Conservation (phyloP, 2,329 filamentous ascomycete species). For the Colletotrichum spaethianum region DNA sequence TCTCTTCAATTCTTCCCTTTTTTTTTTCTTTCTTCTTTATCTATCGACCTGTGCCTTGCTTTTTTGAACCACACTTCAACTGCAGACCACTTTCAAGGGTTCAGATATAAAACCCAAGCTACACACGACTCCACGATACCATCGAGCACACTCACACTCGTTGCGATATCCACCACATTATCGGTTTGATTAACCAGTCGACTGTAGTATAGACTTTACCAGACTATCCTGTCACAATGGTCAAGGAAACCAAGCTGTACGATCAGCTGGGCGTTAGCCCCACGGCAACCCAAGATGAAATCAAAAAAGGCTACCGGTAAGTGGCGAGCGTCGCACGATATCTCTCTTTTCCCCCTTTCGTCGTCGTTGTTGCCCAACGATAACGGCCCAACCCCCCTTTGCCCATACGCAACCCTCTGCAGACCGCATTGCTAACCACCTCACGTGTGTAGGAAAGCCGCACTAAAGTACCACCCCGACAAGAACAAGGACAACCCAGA, state of each 20-base stretch:
- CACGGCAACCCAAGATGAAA: constrained; percentile 89
- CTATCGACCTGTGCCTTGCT: constrained; percentile 8
- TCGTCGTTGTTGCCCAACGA: constrained; percentile 22
- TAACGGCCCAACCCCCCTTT: constrained; percentile 10
- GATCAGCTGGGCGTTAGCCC: constrained; percentile 86
- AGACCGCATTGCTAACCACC: constrained; percentile 52
- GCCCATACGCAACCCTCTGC: neutral
- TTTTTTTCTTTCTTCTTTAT: neutral
- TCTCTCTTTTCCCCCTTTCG: constrained; percentile 5
- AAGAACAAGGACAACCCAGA: constrained; percentile 95
- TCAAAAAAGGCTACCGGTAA: constrained; percentile 96
- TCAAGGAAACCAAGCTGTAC: constrained; percentile 96
- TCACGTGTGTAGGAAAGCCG: constrained; percentile 76
- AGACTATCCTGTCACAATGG: constrained; percentile 73
- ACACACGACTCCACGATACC: neutral
- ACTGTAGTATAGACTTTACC: constrained; percentile 11
- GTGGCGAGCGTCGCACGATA: constrained; percentile 46
- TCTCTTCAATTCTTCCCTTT: constrained; percentile 27
- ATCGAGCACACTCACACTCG: constrained; percentile 10
- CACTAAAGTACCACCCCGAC: constrained; percentile 94
- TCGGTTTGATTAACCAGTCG: constrained; percentile 14
- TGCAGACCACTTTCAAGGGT: constrained; percentile 23
- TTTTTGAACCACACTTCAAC: constrained; percentile 42
- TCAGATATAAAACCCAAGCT: constrained; percentile 10
- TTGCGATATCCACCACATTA: constrained; percentile 10